Percentiles rank a stretch among this genome's conserved stretches.
Conservation (phyloP, 805 yeast species). For the Pichia exigua region DNA sequence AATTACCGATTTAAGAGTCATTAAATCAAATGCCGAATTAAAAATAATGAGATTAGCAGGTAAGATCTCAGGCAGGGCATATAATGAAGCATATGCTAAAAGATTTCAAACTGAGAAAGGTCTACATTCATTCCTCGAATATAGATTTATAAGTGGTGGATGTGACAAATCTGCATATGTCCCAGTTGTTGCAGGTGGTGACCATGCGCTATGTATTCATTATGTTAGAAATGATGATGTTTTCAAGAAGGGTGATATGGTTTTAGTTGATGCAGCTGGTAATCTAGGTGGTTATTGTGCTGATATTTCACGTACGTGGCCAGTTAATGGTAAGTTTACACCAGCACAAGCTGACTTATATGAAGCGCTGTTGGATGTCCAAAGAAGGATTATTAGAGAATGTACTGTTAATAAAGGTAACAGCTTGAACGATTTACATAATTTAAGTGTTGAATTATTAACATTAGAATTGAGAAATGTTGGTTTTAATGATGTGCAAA, state of each 20-base stretch:
- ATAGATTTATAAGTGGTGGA: slow-evolving; percentile 77
- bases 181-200: slow-evolving; percentile 95
- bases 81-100: slow-evolving; percentile 70
- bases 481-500: slow-evolving; percentile 52
- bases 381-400: slow-evolving; percentile 64
- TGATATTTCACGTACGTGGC: slow-evolving; percentile 97
- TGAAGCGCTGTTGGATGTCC: slow-evolving; percentile 79
- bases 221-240: slow-evolving; percentile 88
- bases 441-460: slow-evolving; percentile 51
- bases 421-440: slow-evolving; percentile 71
- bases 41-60: slow-evolving; percentile 77
- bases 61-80: slow-evolving; percentile 73
- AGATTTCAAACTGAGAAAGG: slow-evolving; percentile 67
- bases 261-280: slow-evolving; percentile 93
- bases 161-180: slow-evolving; percentile 86
- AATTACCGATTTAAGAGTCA: slow-evolving; percentile 46
- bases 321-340: slow-evolving; percentile 66
- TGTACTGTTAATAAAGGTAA: slow-evolving; percentile 48
- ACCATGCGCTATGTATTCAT: slow-evolving; percentile 84
- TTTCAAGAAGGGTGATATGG: slow-evolving; percentile 63
- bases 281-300: slow-evolving; percentile 89
- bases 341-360: slow-evolving; percentile 79
- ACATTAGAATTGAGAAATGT: slow-evolving; percentile 59
- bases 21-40: slow-evolving; percentile 74
- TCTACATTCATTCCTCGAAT: slow-evolving; percentile 72